A percentile compares a stretch with the other conserved stretches of the same genome.
These are phyloP conservation scores for Hemileccinum impolitum DNA, from an alignment of 768 basidiomycete species.

Conservation along the genomic window DNA sequence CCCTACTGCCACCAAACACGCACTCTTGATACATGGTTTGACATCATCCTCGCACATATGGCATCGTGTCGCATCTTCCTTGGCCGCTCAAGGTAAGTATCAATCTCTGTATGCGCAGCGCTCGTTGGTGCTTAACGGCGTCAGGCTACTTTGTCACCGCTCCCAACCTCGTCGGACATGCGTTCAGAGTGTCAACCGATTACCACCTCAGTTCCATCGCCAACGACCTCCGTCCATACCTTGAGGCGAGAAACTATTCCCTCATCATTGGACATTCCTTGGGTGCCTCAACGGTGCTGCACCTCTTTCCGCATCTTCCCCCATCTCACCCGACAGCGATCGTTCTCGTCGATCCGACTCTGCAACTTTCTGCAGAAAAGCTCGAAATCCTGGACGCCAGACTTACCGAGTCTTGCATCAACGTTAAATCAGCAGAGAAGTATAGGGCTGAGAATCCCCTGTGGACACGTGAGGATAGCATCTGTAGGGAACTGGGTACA, in stretches of 20 bases:
- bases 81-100: slow-evolving; percentile 17
- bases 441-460: slow-evolving; percentile 5
- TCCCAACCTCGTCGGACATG: slow-evolving; percentile 21
- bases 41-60: slow-evolving; percentile 19
- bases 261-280: slow-evolving; percentile 22
- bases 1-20: slow-evolving; percentile 20
- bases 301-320: slow-evolving; percentile 10
- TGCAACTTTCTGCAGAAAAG: neutral
- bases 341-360: neutral
- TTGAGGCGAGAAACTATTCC: slow-evolving; percentile 8
- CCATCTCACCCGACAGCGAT: neutral
- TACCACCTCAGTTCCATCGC: slow-evolving; percentile 12
- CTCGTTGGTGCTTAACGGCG: neutral
- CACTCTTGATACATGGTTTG: slow-evolving; percentile 26
- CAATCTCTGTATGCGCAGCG: no score
- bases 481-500: slow-evolving; percentile 8
- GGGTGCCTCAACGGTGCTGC: slow-evolving; percentile 3
- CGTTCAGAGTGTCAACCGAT: slow-evolving; percentile 10
- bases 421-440: neutral
- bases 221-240: slow-evolving; percentile 17
- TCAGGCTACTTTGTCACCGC: slow-evolving; percentile 23
- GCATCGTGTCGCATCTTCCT: slow-evolving; percentile 14
- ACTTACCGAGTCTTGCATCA: neutral
- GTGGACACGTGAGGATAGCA: slow-evolving; percentile 13
- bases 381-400: neutral